These are phyloP conservation scores for Bruguiera sexangula DNA, from an alignment of 345 rosid genomes.

Conservation along the genomic window DNA sequence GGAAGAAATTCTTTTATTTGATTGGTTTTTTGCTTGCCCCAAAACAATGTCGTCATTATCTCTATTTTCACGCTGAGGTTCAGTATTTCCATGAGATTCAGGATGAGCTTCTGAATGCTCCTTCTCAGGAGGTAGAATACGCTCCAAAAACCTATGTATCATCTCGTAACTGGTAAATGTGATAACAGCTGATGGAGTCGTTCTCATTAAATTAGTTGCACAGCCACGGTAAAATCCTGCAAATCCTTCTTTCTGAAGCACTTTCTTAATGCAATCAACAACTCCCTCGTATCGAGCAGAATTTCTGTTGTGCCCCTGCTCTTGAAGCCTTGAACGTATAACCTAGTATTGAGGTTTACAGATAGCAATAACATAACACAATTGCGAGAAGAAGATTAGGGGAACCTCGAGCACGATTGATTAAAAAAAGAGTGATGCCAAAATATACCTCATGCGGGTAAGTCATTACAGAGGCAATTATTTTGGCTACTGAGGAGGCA, in stretches of 20 bases:
- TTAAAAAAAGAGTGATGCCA: neutral
- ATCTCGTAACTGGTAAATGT: conserved; percentile 80
- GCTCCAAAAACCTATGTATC: conserved; percentile 49
- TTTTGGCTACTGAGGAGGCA: conserved; percentile 80
- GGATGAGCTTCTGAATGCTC: conserved; percentile 31
- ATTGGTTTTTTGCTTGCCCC: conserved; percentile 29
- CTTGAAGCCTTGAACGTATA: conserved; percentile 86
- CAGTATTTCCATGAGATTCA: conserved; percentile 17
- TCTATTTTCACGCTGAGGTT: conserved; percentile 19
- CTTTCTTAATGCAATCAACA: conserved; percentile 68
- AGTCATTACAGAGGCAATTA: conserved; percentile 70
- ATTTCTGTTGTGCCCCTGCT: conserved; percentile 69
- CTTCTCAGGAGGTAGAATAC: conserved; percentile 27
- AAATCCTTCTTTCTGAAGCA: conserved; percentile 60
- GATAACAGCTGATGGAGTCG: conserved; percentile 78
- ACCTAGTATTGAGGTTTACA: conserved; percentile 40
- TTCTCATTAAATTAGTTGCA: conserved; percentile 71
- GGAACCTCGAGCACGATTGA: neutral
- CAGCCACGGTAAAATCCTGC: conserved; percentile 82
- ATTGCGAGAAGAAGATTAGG: neutral
- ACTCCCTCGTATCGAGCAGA: conserved; percentile 53
- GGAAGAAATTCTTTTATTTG: conserved; percentile 34
- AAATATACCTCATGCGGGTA: conserved; percentile 86
- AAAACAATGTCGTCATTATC: conserved; percentile 16
- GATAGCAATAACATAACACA: neutral